Evolutionary conservation across 345 rosid species (phyloP).

Genomic region (Pseudoturritis turrita): DNA sequence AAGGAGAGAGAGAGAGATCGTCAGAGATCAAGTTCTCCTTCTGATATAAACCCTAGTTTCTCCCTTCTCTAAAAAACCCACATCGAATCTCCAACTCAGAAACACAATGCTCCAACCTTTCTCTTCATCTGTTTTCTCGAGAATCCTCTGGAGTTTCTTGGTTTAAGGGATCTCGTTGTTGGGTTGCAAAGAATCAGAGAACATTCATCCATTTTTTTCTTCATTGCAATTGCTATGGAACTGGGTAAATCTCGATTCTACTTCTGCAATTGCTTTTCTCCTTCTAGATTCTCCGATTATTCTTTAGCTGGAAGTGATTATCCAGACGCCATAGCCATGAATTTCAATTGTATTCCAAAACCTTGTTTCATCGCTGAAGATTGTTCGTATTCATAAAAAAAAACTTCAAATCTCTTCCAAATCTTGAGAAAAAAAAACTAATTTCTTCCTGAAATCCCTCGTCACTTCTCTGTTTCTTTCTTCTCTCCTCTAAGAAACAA

Average conservation of each 20-base stretch:
- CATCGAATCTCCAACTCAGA: constrained; percentile 1
- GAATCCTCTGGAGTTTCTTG: constrained; percentile 1
- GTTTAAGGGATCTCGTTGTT: background rate
- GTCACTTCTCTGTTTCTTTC: constrained; percentile 16
- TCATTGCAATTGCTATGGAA: constrained; percentile 40
- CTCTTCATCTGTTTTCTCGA: constrained; percentile 22
- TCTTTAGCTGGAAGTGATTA: constrained; percentile 41
- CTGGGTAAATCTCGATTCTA: constrained; percentile 41
- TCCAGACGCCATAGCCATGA: constrained; percentile 34
- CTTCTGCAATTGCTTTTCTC: constrained; percentile 21
- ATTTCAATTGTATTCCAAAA: constrained; percentile 16
- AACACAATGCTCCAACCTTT: constrained; percentile 28
- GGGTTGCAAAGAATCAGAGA: background rate
- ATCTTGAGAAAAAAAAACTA: background rate
- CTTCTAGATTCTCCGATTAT: constrained; percentile 26
- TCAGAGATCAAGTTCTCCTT: constrained; percentile 12
- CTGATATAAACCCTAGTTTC: constrained; percentile 11
- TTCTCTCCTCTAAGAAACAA: background rate
- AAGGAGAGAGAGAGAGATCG: background rate
- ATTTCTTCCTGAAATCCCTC: no score
- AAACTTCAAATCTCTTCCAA: no score
- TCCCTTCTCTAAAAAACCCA: constrained; percentile 14
- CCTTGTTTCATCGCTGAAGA: constrained; percentile 10
- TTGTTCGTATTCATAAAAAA: constrained; percentile 3
- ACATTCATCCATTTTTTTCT: background rate